Base-by-base conservation (phyloP, 2,329 filamentous ascomycete genomes). In the Aspergillus sp. region DNA sequence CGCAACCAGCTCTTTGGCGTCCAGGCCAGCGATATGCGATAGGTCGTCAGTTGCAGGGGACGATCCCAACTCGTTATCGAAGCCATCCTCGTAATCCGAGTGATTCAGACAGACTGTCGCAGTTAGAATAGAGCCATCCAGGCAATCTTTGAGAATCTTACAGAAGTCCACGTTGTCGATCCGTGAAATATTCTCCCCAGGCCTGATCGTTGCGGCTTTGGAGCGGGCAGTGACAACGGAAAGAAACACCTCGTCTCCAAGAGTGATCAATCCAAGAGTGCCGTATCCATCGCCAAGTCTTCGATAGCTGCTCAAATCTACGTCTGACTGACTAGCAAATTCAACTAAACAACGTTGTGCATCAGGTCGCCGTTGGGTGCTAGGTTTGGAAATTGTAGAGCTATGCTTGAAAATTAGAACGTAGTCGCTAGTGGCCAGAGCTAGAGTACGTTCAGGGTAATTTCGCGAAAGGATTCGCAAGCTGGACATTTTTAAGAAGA, bases 151-250 rank as follows among this genome's bases (percentile, higher is more conserved):
- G 54, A 56, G 52, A 67, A 36, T 54, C 78, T 64, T 71, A 85
- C 83, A 86, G 74, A 98, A 98, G 65, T 95, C 91, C 59, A 97
- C 94, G 20, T 85, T 87, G 61, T 88, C 84, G 68, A 98, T 98
- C 74, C 88, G 88, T 77, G 95, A 90, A 24, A 97, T 89, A 4
- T 90, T 94, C 81, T 98, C 94, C 51, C 91, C 91, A 0, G 92
- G 92, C 52, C 92, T 84, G 52, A 97, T 84, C 1, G 87, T 92
- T 16, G 93, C 94, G 6, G 93, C 92, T 62, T 88, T 87, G 20
- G 86, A 84, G 42, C 91, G 90, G 50, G 87, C 86, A 29, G 90
- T 96, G 55, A 98, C 90, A 58, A 97, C 90, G 62, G 92, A 95
- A 16, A 98, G 81, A 73, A 98, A 98, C 14, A 97, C 88, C 79